Percentiles rank a stretch among this genome's conserved stretches.
These are phyloP conservation scores for Fonsecaea pugnacius DNA, from an alignment of 2,329 filamentous ascomycete genomes.

Conservation along the genomic window DNA sequence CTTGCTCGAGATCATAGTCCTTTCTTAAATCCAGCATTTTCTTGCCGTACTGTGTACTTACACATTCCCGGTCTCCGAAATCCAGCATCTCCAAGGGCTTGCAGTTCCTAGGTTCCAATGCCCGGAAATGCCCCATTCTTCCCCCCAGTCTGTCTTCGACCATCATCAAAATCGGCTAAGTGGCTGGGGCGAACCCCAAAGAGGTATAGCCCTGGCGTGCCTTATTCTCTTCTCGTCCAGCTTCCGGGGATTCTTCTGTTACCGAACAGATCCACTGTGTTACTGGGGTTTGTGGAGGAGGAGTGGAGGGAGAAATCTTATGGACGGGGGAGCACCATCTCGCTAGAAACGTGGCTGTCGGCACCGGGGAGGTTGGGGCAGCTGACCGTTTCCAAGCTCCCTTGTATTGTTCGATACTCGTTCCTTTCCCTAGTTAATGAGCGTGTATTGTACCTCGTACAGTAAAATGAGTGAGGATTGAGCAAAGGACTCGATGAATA, in stretches of 20 bases:
- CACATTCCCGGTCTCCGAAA: too few species aligned
- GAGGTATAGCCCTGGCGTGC: not conserved
- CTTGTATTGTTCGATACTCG: not conserved
- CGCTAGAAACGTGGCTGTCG: not conserved
- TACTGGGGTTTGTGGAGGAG: constrained; percentile 7
- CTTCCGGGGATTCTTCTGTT: constrained; percentile 26
- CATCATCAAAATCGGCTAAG: not conserved
- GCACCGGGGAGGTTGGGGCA: not conserved
- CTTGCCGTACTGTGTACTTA: too few species aligned
- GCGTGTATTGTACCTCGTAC: not conserved
- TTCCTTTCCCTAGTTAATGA: not conserved
- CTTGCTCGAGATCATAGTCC: not conserved
- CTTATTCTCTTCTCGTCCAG: not conserved
- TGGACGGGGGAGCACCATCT: not conserved
- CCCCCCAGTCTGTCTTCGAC: not conserved
- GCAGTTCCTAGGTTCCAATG: too few species aligned
- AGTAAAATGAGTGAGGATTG: not conserved
- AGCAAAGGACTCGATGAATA: not conserved
- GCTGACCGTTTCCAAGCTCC: not conserved
- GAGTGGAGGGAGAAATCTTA: not conserved
- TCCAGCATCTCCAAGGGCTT: too few species aligned
- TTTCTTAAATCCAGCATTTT: not conserved
- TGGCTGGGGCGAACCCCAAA: not conserved
- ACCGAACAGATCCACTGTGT: constrained; percentile 19
- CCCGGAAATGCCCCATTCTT: constrained; percentile 16